Percentiles rank a stretch among this genome's conserved stretches.
Evolutionary conservation across 352 stramenopile species (phyloP).

Genomic region (Phytophthora sp.): DNA sequence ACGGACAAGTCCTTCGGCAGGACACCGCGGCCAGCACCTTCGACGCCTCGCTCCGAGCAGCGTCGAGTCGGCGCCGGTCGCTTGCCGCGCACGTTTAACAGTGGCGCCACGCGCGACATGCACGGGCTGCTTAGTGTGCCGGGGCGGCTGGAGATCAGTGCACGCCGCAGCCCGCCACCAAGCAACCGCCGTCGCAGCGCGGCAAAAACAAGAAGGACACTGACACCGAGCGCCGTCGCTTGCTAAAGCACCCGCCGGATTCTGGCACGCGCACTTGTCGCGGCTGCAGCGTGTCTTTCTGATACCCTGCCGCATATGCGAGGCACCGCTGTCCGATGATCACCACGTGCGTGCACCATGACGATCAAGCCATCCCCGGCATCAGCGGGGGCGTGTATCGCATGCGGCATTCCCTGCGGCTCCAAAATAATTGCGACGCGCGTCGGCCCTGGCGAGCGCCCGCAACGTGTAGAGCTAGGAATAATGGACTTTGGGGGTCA

Average conservation of each 20-base stretch:
- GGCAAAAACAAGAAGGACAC: slow-evolving; percentile 20
- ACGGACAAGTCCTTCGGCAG: too few relatives aligned
- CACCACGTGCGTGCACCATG: neutral
- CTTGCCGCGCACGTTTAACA: slow-evolving; percentile 14
- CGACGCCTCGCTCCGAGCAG: too few relatives aligned
- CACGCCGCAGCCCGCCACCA: slow-evolving; percentile 24
- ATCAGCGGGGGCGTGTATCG: neutral
- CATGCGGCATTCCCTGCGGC: slow-evolving; percentile 2
- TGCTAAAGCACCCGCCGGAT: slow-evolving; percentile 16
- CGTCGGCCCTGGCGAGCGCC: neutral
- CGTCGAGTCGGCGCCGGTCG: neutral
- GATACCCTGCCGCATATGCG: neutral
- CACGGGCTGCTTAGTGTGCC: slow-evolving; percentile 14
- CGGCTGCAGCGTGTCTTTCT: slow-evolving; percentile 10
- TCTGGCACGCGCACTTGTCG: slow-evolving; percentile 14
- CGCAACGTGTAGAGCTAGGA: neutral
- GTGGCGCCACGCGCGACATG: slow-evolving; percentile 9
- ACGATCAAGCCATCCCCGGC: slow-evolving; percentile 9
- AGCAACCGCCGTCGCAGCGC: neutral
- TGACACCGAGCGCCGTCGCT: slow-evolving; percentile 9
- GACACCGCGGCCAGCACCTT: too few relatives aligned
- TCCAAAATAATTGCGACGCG: neutral
- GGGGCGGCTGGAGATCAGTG: slow-evolving; percentile 19
- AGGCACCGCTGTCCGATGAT: neutral
- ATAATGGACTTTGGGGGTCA: neutral